Conservation (phyloP, 1,139 yeast genomes). For the Saccharomycopsis hybrid region DNA sequence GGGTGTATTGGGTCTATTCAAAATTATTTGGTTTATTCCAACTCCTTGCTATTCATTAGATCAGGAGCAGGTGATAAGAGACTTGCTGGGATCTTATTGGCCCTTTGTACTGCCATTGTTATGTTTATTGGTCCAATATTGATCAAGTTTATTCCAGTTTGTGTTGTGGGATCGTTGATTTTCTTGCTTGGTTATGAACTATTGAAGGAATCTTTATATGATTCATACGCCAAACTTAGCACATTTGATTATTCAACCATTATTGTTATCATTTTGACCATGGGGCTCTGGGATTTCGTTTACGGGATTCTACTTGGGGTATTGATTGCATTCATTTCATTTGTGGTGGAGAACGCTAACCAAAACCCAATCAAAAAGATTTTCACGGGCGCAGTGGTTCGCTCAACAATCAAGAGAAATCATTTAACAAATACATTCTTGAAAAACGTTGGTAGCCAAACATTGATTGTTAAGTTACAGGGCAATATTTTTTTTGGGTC, state of each 20-base stretch:
- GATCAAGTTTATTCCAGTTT: constrained; percentile 90
- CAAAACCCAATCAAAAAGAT: constrained; percentile 76
- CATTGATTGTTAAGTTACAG: constrained; percentile 76
- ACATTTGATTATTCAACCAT: constrained; percentile 80
- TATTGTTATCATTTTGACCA: constrained; percentile 73
- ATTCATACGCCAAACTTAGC: constrained; percentile 72
- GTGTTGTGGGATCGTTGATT: constrained; percentile 91
- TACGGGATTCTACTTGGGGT: constrained; percentile 89
- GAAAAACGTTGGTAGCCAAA: constrained; percentile 82
- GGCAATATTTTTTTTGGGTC: constrained; percentile 93
- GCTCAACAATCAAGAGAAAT: constrained; percentile 90
- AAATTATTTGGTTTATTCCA: constrained; percentile 90
- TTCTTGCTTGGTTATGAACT: constrained; percentile 87
- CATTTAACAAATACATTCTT: constrained; percentile 84
- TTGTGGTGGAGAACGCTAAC: constrained; percentile 85
- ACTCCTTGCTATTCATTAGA: constrained; percentile 81
- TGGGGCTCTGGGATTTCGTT: constrained; percentile 96
- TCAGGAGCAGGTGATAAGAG: constrained; percentile 86
- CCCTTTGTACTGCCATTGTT: constrained; percentile 69
- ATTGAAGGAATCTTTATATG: constrained; percentile 76
- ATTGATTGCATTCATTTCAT: constrained; percentile 82
- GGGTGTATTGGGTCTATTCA: constrained; percentile 86
- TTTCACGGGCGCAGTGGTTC: constrained; percentile 81
- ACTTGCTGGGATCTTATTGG: constrained; percentile 80
- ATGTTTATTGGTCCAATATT: constrained; percentile 87